phyloP scores from a whole-genome alignment of 1,284 basidiomycete genomes.

The Hypsizygus ulmarius region DNA sequence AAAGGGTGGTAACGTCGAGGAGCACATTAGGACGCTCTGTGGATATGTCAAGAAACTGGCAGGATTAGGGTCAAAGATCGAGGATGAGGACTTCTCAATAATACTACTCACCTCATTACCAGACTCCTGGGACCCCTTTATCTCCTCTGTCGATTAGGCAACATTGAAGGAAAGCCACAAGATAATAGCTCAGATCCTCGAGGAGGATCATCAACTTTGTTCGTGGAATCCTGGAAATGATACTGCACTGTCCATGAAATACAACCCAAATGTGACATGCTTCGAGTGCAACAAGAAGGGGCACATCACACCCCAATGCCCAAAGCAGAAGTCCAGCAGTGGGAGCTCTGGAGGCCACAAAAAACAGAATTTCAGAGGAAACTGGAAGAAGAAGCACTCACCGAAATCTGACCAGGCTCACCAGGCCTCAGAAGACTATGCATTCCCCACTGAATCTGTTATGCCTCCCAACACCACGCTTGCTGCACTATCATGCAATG shows the following conservation, averaged over 20 bases:
- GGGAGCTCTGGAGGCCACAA: neutral
- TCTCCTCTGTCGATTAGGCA: slow-evolving; percentile 21
- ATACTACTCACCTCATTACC: slow-evolving; percentile 35
- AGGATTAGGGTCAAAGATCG: slow-evolving; percentile 17
- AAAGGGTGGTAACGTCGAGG: slow-evolving; percentile 28
- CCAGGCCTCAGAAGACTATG: slow-evolving; percentile 10
- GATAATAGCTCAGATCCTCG: slow-evolving; percentile 32
- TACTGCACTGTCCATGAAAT: slow-evolving; percentile 16
- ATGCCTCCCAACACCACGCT: neutral
- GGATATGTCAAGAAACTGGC: slow-evolving; percentile 21
- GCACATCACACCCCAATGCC: slow-evolving; percentile 25
- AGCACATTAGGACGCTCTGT: slow-evolving; percentile 27
- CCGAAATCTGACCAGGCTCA: slow-evolving; percentile 13
- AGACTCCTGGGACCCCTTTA: slow-evolving; percentile 35
- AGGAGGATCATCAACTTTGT: slow-evolving; percentile 22
- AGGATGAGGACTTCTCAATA: slow-evolving; percentile 33
- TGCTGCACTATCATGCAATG: neutral
- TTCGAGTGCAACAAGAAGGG: slow-evolving; percentile 30
- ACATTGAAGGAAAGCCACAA: slow-evolving; percentile 22
- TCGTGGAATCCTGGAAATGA: slow-evolving; percentile 11
- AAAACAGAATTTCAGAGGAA: neutral
- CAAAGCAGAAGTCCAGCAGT: slow-evolving; percentile 12
- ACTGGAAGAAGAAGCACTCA: slow-evolving; percentile 3
- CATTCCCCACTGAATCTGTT: neutral
- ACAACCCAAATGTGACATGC: slow-evolving; percentile 19